phyloP scores from a whole-genome alignment of 2,329 filamentous ascomycete genomes.

The Emmonsia crescens region DNA sequence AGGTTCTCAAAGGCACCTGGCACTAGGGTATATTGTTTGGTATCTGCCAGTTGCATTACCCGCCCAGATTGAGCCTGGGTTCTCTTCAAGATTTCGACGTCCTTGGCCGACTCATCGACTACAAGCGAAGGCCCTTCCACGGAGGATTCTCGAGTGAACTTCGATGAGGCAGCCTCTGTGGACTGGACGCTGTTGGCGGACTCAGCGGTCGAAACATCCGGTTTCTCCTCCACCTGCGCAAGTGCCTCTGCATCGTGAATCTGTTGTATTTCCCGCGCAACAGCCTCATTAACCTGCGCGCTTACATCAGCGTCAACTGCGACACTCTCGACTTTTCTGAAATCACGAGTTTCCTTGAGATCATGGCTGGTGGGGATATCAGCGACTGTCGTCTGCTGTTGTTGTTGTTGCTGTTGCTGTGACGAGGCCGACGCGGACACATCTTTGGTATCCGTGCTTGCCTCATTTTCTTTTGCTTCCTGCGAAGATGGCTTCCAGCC shows the following conservation, averaged over 20 bases:
- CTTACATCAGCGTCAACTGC: constrained; percentile 42
- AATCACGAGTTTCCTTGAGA: constrained; percentile 50
- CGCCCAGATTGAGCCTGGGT: constrained; percentile 65
- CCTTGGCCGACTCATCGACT: constrained; percentile 43
- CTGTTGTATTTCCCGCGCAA: constrained; percentile 62
- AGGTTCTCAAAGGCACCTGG: constrained; percentile 84
- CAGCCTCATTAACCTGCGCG: constrained; percentile 74
- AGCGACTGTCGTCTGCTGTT: too few relatives aligned
- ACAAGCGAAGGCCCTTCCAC: constrained; percentile 30
- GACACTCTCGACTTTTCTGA: constrained; percentile 43
- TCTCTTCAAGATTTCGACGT: constrained; percentile 38
- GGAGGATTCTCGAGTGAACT: constrained; percentile 15
- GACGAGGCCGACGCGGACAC: constrained; percentile 10
- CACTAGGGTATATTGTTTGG: constrained; percentile 72
- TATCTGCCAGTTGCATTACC: constrained; percentile 60
- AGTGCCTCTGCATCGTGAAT: constrained; percentile 43
- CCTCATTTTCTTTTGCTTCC: constrained; percentile 23
- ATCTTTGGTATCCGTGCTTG: constrained; percentile 14
- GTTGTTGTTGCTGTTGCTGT: constrained; percentile 6
- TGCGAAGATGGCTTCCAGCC: constrained; percentile 62
- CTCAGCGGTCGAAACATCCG: constrained; percentile 13
- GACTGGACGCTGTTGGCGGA: constrained; percentile 16
- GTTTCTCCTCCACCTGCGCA: constrained; percentile 26
- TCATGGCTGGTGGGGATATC: constrained; percentile 29
- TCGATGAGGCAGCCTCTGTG: constrained; percentile 15